These are phyloP conservation scores for Geranium rotundifolium DNA, from an alignment of 345 rosid genomes.

Conservation along the genomic window DNA sequence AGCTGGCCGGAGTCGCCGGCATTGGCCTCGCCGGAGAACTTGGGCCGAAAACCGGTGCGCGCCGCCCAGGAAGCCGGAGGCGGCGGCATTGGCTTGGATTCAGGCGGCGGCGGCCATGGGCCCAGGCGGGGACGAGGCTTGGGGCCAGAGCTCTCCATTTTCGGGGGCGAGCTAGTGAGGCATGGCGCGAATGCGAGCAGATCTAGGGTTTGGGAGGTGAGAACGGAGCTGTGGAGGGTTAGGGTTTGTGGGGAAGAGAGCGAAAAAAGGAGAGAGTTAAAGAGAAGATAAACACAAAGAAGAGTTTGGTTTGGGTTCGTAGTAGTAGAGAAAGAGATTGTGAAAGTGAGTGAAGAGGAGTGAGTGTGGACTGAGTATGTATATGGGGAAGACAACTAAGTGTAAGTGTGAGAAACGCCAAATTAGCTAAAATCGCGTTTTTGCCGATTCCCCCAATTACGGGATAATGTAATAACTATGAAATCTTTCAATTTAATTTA, in stretches of 20 bases:
- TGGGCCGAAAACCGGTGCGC: slow-evolving; percentile 83
- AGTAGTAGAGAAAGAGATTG: background rate
- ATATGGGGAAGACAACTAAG: slow-evolving; percentile 4
- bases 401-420: slow-evolving; percentile 4
- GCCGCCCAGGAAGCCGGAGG: slow-evolving; percentile 95
- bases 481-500: no score
- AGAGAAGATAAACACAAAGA: background rate
- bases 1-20: slow-evolving; percentile 69
- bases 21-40: slow-evolving; percentile 88
- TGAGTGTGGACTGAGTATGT: background rate
- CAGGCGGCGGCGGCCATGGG: slow-evolving; percentile 66
- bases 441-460: background rate
- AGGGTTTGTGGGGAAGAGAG: slow-evolving; percentile 1
- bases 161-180: slow-evolving; percentile 1
- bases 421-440: slow-evolving; percentile 19
- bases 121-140: slow-evolving; percentile 63
- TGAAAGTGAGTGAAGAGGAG: slow-evolving; percentile 2
- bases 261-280: background rate
- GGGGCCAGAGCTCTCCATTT: slow-evolving; percentile 62
- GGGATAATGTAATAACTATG: background rate
- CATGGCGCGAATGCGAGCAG: slow-evolving; percentile 9
- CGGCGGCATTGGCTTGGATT: slow-evolving; percentile 68
- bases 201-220: slow-evolving; percentile 15
- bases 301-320: background rate
- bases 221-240: background rate